Evolutionary conservation across 345 rosid genomes (phyloP).

Genomic region (Ceriops tagal): DNA sequence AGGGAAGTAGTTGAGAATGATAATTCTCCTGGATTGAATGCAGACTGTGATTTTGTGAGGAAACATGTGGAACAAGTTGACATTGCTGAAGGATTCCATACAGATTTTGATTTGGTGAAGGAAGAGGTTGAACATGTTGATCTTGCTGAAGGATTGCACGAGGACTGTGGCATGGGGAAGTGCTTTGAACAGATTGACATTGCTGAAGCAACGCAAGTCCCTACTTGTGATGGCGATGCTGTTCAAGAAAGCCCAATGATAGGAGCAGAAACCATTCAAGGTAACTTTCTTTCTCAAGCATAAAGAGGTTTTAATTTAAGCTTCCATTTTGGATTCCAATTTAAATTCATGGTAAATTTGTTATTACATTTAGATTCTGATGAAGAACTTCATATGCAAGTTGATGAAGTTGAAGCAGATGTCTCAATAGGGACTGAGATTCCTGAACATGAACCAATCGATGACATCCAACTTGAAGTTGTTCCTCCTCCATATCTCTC

Average conservation of each 20-base stretch:
- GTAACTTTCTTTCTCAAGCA: conserved; percentile 41
- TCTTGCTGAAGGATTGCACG: background rate
- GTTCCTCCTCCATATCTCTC: conserved; percentile 20
- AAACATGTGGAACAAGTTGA: background rate
- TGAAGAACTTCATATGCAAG: conserved; percentile 38
- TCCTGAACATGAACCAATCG: conserved; percentile 68
- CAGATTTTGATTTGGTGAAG: conserved; percentile 5
- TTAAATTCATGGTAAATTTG: background rate
- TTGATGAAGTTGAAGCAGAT: conserved; percentile 63
- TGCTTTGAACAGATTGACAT: no score
- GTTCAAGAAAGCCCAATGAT: conserved; percentile 19
- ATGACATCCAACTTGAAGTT: conserved; percentile 38
- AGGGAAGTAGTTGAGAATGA: conserved; percentile 24
- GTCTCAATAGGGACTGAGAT: conserved; percentile 82
- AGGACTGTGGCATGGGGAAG: no score
- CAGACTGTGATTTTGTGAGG: background rate
- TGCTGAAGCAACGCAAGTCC: conserved; percentile 16
- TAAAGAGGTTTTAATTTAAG: conserved; percentile 34
- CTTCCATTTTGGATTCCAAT: conserved; percentile 6
- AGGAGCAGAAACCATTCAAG: conserved; percentile 31
- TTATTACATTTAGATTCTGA: conserved; percentile 29
- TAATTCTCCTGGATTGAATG: conserved; percentile 3
- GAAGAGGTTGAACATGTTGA: conserved; percentile 25
- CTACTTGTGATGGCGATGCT: conserved; percentile 16
- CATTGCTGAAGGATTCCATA: no score